Conservation (phyloP, 352 stramenopile genomes). For the Globisporangium cederbergense region DNA sequence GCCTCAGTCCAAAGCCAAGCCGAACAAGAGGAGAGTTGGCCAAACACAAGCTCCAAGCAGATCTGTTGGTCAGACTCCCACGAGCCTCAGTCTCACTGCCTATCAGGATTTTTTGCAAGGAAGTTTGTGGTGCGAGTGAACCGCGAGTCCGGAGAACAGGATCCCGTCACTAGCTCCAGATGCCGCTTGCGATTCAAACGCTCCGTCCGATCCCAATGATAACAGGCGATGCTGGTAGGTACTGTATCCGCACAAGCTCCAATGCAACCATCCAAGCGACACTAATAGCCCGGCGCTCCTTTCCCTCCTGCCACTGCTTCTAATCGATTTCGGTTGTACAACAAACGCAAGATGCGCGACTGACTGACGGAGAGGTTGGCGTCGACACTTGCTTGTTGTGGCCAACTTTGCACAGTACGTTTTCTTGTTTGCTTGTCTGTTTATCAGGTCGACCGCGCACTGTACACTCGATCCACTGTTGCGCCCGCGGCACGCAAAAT, state of each 20-base stretch:
- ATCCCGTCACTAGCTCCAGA: background rate
- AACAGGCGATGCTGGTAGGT: background rate
- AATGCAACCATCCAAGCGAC: background rate
- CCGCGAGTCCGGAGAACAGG: background rate
- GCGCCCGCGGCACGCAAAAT: background rate
- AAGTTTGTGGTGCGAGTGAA: background rate
- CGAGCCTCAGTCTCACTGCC: too few relatives aligned
- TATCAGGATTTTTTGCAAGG: too few relatives aligned
- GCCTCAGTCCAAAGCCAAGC: too few relatives aligned
- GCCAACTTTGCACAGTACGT: background rate
- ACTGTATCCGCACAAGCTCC: background rate
- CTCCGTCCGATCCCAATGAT: too few relatives aligned
- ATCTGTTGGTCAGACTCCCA: too few relatives aligned
- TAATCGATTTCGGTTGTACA: conserved; percentile 11
- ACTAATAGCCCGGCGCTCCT: background rate
- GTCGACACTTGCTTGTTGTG: background rate
- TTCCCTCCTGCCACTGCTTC: conserved; percentile 8
- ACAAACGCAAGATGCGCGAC: background rate
- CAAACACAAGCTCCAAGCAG: too few relatives aligned
- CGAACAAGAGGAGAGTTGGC: background rate
- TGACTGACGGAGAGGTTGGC: background rate
- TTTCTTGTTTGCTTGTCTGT: background rate
- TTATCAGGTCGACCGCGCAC: background rate
- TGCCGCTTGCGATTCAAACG: too few relatives aligned
- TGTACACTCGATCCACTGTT: background rate